Conservation (phyloP, 2,329 filamentous ascomycete genomes). For the Tolypocladium cylindrosporum region DNA sequence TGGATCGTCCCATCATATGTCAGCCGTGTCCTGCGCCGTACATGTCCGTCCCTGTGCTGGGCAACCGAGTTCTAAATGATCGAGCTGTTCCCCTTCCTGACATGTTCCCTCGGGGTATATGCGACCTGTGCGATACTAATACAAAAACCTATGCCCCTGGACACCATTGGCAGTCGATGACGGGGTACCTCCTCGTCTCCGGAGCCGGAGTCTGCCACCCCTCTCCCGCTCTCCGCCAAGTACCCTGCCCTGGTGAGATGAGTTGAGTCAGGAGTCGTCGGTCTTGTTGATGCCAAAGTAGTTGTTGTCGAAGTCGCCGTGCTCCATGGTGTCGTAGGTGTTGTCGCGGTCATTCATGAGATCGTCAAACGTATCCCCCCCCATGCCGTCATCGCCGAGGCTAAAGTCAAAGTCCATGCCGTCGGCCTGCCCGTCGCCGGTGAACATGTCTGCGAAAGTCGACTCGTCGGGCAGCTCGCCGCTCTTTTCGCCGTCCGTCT, state of each 20-base stretch:
- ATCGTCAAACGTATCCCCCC: conserved; percentile 37
- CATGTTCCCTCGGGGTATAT: neutral
- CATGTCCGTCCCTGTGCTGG: neutral
- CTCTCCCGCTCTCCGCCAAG: neutral
- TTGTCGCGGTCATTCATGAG: conserved; percentile 33
- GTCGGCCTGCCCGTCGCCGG: conserved; percentile 29
- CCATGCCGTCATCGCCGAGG: conserved; percentile 15
- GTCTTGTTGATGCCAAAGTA: conserved; percentile 31
- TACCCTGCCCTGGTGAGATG: neutral
- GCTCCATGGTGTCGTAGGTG: conserved; percentile 29
- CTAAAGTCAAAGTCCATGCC: conserved; percentile 25
- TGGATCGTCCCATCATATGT: neutral
- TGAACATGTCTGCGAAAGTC: conserved; percentile 36
- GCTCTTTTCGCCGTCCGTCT: conserved; percentile 16
- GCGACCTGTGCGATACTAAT: neutral
- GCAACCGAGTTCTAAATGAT: neutral
- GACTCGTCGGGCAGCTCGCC: conserved; percentile 15
- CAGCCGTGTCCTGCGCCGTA: neutral
- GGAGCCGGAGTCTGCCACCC: neutral
- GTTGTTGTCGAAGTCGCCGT: conserved; percentile 36
- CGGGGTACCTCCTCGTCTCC: no score
- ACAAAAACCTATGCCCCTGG: neutral
- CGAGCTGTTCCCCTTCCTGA: neutral
- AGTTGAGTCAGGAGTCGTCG: conserved; percentile 9
- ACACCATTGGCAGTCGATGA: neutral